These are phyloP conservation scores for Herpotrichia juniperi DNA, from an alignment of 2,329 filamentous ascomycete species.

Conservation along the genomic window DNA sequence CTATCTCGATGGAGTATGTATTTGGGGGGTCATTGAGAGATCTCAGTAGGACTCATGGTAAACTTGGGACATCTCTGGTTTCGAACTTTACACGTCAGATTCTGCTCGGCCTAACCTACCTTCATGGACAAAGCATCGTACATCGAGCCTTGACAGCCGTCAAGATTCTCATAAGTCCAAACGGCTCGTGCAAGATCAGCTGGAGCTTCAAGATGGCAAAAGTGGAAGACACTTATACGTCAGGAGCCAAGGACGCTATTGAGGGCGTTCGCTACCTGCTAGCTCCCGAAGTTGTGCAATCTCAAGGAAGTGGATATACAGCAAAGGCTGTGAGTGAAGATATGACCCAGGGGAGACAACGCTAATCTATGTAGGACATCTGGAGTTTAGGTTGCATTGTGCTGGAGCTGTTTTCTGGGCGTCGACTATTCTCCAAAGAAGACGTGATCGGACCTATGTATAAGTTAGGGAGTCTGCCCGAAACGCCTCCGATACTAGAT, in stretches of 20 bases:
- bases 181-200: conserved; percentile 10
- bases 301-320: neutral
- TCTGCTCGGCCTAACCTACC: too few relatives aligned
- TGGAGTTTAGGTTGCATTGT: conserved; percentile 8
- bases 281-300: conserved; percentile 6
- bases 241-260: neutral
- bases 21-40: too few relatives aligned
- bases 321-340: conserved; percentile 2
- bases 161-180: conserved; percentile 15
- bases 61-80: too few relatives aligned
- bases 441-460: neutral
- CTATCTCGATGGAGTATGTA: too few relatives aligned
- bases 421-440: conserved; percentile 4
- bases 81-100: too few relatives aligned
- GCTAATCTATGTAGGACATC: neutral
- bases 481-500: neutral
- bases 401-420: conserved; percentile 1
- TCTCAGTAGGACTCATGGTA: too few relatives aligned
- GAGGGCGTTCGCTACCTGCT: neutral
- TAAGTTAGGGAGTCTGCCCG: conserved; percentile 1
- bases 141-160: conserved; percentile 20
- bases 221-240: neutral
- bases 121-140: too few relatives aligned
- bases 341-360: neutral
- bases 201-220: conserved; percentile 7